Percentiles rank a stretch among this genome's conserved stretches.
Conservation (phyloP, 1,139 yeast species). For the Sugiyamaella grinbergsii region DNA sequence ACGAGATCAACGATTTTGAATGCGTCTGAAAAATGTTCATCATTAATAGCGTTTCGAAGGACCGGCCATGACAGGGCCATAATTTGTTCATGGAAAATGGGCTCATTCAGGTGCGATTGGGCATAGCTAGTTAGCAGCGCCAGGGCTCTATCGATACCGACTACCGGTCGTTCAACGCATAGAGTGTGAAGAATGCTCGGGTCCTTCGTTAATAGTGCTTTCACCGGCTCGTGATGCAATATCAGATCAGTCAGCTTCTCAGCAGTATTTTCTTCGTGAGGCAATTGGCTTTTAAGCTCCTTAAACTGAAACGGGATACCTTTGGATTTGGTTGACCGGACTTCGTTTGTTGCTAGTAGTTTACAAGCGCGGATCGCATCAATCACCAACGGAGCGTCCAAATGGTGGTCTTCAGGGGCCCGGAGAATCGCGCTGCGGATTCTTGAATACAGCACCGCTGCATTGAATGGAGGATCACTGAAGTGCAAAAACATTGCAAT, state of each 20-base stretch:
- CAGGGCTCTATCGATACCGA: conserved; percentile 7
- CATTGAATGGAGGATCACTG: conserved; percentile 23
- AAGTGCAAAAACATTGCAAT: conserved; percentile 22
- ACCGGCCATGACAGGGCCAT: conserved; percentile 15
- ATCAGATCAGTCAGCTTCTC: conserved; percentile 11
- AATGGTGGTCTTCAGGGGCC: not conserved
- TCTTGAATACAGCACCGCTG: conserved; percentile 11
- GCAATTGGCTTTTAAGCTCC: conserved; percentile 3
- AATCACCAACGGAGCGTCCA: conserved; percentile 7
- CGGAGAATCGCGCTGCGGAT: conserved; percentile 15
- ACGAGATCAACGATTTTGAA: conserved; percentile 17
- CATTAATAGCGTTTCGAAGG: conserved; percentile 18
- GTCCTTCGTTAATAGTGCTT: conserved; percentile 1
- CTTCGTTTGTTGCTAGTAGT: conserved; percentile 14
- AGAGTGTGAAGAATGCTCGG: conserved; percentile 3
- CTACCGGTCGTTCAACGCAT: conserved; percentile 1
- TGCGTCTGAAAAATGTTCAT: conserved; percentile 19
- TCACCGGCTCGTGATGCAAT: conserved; percentile 12
- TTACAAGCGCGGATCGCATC: conserved; percentile 24
- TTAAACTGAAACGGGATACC: conserved; percentile 13
- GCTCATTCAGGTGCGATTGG: no score
- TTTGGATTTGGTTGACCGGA: not conserved
- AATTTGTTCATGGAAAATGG: not conserved
- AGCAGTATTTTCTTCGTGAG: not conserved
- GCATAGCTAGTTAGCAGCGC: not conserved